Evolutionary conservation across 495 filamentous ascomycete genomes (phyloP), one percentile per base, ranked within the genome.

Genomic region (Monascus purpureus): DNA sequence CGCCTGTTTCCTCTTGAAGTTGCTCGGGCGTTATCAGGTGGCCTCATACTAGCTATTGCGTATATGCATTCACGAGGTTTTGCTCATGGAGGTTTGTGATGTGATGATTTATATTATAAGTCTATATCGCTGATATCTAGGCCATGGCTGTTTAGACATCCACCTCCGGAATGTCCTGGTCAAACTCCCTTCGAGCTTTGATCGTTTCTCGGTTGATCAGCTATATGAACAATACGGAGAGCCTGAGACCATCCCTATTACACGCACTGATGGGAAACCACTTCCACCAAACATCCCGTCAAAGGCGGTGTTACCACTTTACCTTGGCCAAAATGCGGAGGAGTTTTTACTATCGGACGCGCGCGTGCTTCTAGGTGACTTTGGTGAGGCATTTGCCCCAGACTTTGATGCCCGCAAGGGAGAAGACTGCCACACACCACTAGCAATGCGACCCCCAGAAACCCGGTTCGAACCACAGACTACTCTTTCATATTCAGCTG

Each of bases 111-210:
- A 28, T 28, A 4, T 15, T 6, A 28, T 28, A 28, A 9, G 12
- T 11, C n/a, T n/a, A 13, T 22, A 22, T 22, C 5, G 9, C 20
- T 5, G 20, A 22, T 22, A 22, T 22, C 20, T 22, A 30, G 8
- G 4, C 16, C 6, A 15, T 30, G 13, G 8, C 6, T 16, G 13
- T 30, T 3, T 30, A 57, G 49, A 62, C 42, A 39, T 63, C 22
- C 56, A 61, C 37, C 31, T 61, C 4, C 33, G 43, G 12, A 63
- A 62, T 17, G 26, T 55, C n/a, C 33, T 63, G 9, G 36, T 57
- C 16, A 53, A 58, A 17, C 42, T 60, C 1, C 56, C 54, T n/a
- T 43, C 35, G 14, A 42, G 29, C 26, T 43, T 63, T 26, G 34
- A 47, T 34, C 15, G 38, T 2, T 33, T 47, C 22, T 40, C 41